Evolutionary conservation across 192 early-diverging fungal genomes (phyloP), one percentile per base, ranked within the genome.

Genomic region (Umbelopsis isabellina): DNA sequence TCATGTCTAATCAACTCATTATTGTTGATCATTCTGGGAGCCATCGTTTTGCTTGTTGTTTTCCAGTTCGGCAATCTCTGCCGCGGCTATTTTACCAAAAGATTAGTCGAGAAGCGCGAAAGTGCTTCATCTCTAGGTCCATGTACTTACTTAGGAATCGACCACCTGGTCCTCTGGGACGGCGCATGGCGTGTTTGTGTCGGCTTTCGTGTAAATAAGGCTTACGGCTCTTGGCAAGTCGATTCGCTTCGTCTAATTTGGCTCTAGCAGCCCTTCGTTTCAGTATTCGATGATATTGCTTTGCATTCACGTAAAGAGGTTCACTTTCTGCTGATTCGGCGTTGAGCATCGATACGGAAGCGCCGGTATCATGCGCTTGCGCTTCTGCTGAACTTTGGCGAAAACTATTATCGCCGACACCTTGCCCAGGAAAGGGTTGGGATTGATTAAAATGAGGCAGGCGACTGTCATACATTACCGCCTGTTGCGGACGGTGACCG

Each of bases 161-260:
- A 10, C 98, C 98, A 45, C 98, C 98, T 0, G 97, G 97, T 8
- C 98, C 98, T 61, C 98, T 85, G 48, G 97, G 97, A 18, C 98
- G 87, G 48, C 95, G 84, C 95, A 99, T 97, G 1, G 98, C 98
- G 77, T 99, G 98, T 67, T 91, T 91, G 64, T 99, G 98, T 45
- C 98, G 86, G 11, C 94, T 95, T 76, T 99, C 98, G 79, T 99
- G 98, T 46, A 98, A 79, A 83, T 99, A 99, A n/a, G 92, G 93
- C 41, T 93, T 93, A 67, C 93, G 90, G 68, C 88, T 91, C 64
- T 87, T 88, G n/a, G 83, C 79, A 67, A 88, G 79, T 52, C 87
- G 87, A 73, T 94, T 90, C 79, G 90, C 75, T 20, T 92, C 96
- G 25, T 93, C 91, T 48, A 93, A 73, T 52, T 88, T 89, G n/a